Evolutionary conservation across 2,329 filamentous ascomycete species (phyloP).

Genomic region (Penicillium sp.): DNA sequence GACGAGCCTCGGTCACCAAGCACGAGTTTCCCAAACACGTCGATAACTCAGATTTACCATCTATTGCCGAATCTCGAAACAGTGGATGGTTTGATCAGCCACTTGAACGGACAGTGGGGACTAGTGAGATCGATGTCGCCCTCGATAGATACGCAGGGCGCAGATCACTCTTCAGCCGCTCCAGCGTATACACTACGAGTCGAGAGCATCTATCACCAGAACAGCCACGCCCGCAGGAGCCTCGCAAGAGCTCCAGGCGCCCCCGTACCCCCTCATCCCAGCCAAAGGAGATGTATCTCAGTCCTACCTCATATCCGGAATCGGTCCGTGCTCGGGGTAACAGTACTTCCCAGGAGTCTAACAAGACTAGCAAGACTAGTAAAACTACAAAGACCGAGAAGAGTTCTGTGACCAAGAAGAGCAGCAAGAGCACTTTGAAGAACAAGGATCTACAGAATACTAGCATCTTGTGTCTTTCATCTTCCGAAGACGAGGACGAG

Average conservation of each 20-base stretch:
- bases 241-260: slow-evolving; percentile 18
- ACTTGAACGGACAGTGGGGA: slow-evolving; percentile 32
- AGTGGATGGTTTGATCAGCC: slow-evolving; percentile 27
- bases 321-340: slow-evolving; percentile 15
- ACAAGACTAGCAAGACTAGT: slow-evolving; percentile 8
- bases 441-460: slow-evolving; percentile 45
- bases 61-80: slow-evolving; percentile 22
- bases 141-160: slow-evolving; percentile 31
- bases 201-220: slow-evolving; percentile 24
- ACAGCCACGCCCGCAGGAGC: slow-evolving; percentile 20
- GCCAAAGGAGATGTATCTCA: slow-evolving; percentile 27
- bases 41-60: slow-evolving; percentile 20
- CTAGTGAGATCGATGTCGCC: slow-evolving; percentile 37
- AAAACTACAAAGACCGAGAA: slow-evolving; percentile 15
- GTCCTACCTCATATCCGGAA: slow-evolving; percentile 21
- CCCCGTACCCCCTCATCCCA: slow-evolving; percentile 26
- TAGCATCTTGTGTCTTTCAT: slow-evolving; percentile 51
- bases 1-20: slow-evolving; percentile 10
- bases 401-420: slow-evolving; percentile 36
- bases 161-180: slow-evolving; percentile 26
- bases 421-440: slow-evolving; percentile 39
- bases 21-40: slow-evolving; percentile 14
- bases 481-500: slow-evolving; percentile 49
- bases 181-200: slow-evolving; percentile 26
- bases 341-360: slow-evolving; percentile 22